These are phyloP conservation scores for Lactarius evosmus DNA, from an alignment of 768 basidiomycete species.

Conservation along the genomic window DNA sequence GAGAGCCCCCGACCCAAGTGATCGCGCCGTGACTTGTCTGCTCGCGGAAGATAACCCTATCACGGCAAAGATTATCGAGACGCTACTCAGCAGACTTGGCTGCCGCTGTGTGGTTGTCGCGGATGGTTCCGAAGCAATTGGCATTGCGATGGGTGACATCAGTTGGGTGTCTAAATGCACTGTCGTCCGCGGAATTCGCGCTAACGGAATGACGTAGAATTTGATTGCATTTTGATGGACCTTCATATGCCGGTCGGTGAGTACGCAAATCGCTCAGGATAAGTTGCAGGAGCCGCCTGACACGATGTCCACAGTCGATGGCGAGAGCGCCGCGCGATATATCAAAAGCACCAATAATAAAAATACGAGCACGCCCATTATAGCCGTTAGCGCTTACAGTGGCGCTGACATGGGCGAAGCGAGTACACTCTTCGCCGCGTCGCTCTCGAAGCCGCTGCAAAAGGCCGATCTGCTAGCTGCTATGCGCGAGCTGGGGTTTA, in stretches of 20 bases:
- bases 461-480: constrained; percentile 76
- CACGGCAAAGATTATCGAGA: constrained; percentile 96
- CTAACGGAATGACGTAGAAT: constrained; percentile 52
- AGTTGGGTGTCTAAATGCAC: constrained; percentile 44
- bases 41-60: constrained; percentile 98
- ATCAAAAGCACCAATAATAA: constrained; percentile 97
- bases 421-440: constrained; percentile 72
- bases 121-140: constrained; percentile 95
- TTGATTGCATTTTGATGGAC: constrained; percentile 95
- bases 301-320: constrained; percentile 61
- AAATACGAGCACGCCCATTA: constrained; percentile 89
- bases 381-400: constrained; percentile 88
- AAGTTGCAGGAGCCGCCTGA: constrained; percentile 12
- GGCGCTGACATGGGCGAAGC: constrained; percentile 60
- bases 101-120: constrained; percentile 94
- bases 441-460: constrained; percentile 85
- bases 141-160: constrained; percentile 96
- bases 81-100: constrained; percentile 86
- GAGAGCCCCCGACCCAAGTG: constrained; percentile 71
- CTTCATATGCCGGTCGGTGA: constrained; percentile 90
- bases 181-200: constrained; percentile 30
- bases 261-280: constrained; percentile 35
- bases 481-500: constrained; percentile 89
- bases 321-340: constrained; percentile 94
- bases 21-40: constrained; percentile 88